Base-by-base conservation (phyloP, 805 yeast species). In the Danielozyma ontarioensis region DNA sequence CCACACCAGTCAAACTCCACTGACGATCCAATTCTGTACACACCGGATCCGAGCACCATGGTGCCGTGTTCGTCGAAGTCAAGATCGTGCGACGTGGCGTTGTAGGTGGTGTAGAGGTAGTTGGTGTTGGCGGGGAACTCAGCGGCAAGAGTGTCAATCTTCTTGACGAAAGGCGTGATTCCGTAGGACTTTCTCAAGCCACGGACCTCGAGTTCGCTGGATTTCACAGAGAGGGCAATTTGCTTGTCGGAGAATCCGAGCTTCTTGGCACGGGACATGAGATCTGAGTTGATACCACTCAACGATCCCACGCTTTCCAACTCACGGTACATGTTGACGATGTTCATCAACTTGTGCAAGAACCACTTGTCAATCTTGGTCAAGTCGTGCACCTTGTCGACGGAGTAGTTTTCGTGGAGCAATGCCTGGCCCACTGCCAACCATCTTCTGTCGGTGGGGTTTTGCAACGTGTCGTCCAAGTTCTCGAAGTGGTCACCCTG, bases 1-100 rank as follows among this genome's bases (percentile, higher is more conserved):
- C 97, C 98, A 74, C 98, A 90, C 98, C 98, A 90, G 64, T 90
- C 98, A 53, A 90, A 90, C 68, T 93, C 98, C 35, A 90, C 98
- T 21, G 97, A 88, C 2, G 97, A 89, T 39, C 98, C 98, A 60
- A 90, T 90, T 64, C 98, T 79, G 76, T 90, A 90, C 32, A 93
- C 98, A 70, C 98, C 97, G n/a, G 97, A 88, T 34, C 97, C 98
- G 50, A 90, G 73, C 26, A 90, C 97, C 78, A 93, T 70, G 40
- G 93, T 83, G 55, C 97, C 97, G 46, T 84, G 74, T 39, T 90
- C 97, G 51, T 83, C 76, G 56, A 90, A 93, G 28, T 69, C 74
- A 31, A 90, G 81, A 61, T 90, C 98, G 45, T 80, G 81, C 37
- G 78, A 70, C 38, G 85, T 74, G 37, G 97, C 98, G 55, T 89